Evolutionary conservation across 192 early-diverging fungal genomes (phyloP).

Genomic region (Linnemannia exigua): DNA sequence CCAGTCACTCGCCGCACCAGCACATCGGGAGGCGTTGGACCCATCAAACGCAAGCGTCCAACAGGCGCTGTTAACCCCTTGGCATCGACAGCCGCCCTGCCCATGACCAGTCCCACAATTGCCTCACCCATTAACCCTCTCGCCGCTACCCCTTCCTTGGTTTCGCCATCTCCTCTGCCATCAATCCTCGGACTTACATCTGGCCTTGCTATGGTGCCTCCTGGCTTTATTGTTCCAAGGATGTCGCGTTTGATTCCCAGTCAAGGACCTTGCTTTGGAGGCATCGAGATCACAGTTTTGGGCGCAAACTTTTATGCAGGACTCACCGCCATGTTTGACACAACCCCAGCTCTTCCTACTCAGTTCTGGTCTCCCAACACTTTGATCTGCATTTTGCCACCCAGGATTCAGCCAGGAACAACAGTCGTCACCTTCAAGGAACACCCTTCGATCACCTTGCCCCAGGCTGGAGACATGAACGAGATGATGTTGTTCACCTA

Average conservation of each 20-base stretch:
- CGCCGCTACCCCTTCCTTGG: constrained; percentile 10
- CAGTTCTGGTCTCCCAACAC: constrained; percentile 85
- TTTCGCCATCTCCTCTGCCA: constrained; percentile 42
- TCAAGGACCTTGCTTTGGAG: constrained; percentile 90
- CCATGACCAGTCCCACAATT: constrained; percentile 14
- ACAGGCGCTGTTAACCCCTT: constrained; percentile 29
- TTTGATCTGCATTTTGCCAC: constrained; percentile 88
- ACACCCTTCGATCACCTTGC: constrained; percentile 57
- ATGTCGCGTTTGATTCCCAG: constrained; percentile 85
- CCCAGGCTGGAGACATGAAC: constrained; percentile 20
- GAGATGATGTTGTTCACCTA: constrained; percentile 60
- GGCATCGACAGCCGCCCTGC: constrained; percentile 8
- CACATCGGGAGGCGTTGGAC: constrained; percentile 52
- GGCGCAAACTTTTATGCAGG: constrained; percentile 87
- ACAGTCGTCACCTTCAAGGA: constrained; percentile 76
- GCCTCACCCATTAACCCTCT: constrained; percentile 38
- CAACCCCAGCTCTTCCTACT: constrained; percentile 76
- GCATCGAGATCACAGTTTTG: constrained; percentile 85
- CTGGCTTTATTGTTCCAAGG: constrained; percentile 57
- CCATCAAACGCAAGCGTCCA: constrained; percentile 46
- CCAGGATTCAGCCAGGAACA: constrained; percentile 77
- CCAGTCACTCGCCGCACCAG: constrained; percentile 32
- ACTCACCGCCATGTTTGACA: constrained; percentile 81
- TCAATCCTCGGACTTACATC: constrained; percentile 42
- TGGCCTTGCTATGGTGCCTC: constrained; percentile 38